These are phyloP conservation scores for Gonapodya sp. DNA, from an alignment of 192 early-diverging fungal species.

Conservation along the genomic window DNA sequence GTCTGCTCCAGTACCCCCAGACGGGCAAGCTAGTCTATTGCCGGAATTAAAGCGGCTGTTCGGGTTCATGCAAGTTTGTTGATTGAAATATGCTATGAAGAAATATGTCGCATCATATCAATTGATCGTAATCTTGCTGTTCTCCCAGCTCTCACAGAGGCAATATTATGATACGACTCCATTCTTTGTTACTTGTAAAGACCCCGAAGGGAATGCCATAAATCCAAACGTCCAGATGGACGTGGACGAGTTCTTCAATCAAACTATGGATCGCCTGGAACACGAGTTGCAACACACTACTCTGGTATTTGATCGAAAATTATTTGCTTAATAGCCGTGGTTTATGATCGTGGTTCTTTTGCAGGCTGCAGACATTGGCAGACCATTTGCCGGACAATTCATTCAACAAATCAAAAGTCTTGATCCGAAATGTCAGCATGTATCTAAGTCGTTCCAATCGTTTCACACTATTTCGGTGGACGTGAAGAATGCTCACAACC, in stretches of 20 bases:
- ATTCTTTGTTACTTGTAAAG: conserved; percentile 40
- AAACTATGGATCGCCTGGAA: conserved; percentile 45
- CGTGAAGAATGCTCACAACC: conserved; percentile 41
- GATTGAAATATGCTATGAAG: no score
- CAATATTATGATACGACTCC: conserved; percentile 34
- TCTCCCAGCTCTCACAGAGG: conserved; percentile 36
- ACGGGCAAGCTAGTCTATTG: conserved; percentile 21
- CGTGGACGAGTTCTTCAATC: conserved; percentile 50
- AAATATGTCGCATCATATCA: no score
- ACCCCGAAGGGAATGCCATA: conserved; percentile 39
- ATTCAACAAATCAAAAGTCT: conserved; percentile 41
- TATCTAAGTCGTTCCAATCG: conserved; percentile 38
- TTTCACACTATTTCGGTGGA: conserved; percentile 45
- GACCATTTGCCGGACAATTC: conserved; percentile 46
- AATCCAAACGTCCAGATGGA: conserved; percentile 50
- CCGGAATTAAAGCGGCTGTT: conserved; percentile 25
- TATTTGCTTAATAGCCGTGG: not conserved
- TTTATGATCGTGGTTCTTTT: not conserved
- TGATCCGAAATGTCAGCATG: conserved; percentile 40
- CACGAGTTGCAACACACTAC: conserved; percentile 31
- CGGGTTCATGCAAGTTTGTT: conserved; percentile 31
- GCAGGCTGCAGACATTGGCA: conserved; percentile 27
- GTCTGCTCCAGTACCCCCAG: conserved; percentile 23
- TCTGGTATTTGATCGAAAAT: conserved; percentile 17
- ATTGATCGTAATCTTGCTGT: no score